Evolutionary conservation across 495 filamentous ascomycete species (phyloP).

Genomic region (Tuber indicum): DNA sequence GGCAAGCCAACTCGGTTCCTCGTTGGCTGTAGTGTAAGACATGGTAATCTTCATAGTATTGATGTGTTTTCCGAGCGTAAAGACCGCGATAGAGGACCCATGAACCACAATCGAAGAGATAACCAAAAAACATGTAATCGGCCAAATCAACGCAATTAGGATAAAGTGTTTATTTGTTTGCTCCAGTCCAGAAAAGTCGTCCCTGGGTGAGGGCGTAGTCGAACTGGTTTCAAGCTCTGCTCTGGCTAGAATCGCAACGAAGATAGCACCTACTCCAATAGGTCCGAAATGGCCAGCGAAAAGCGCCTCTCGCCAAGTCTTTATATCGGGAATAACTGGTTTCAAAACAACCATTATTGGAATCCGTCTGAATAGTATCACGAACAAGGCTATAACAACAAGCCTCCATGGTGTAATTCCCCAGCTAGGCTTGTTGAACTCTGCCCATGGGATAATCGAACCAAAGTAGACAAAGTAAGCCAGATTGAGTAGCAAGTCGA

Average conservation of each 20-base stretch:
- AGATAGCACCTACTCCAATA: slow-evolving; percentile 95
- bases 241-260: slow-evolving; percentile 83
- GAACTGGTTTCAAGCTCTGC: slow-evolving; percentile 73
- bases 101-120: slow-evolving; percentile 93
- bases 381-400: slow-evolving; percentile 79
- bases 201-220: slow-evolving; percentile 54
- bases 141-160: slow-evolving; percentile 83
- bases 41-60: slow-evolving; percentile 93
- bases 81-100: slow-evolving; percentile 95
- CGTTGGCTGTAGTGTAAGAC: slow-evolving; percentile 81
- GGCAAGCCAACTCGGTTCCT: slow-evolving; percentile 92
- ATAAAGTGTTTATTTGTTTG: slow-evolving; percentile 53
- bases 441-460: slow-evolving; percentile 90
- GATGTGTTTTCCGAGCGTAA: slow-evolving; percentile 96
- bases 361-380: slow-evolving; percentile 93
- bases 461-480: slow-evolving; percentile 97
- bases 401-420: slow-evolving; percentile 81
- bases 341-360: slow-evolving; percentile 91
- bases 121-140: slow-evolving; percentile 89
- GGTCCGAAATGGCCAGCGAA: slow-evolving; percentile 99
- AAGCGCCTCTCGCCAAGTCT: slow-evolving; percentile 95
- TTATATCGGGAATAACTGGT: slow-evolving; percentile 90
- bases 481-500: slow-evolving; percentile 93
- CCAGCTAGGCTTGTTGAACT: slow-evolving; percentile 65
- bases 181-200: slow-evolving; percentile 48